A percentile compares a stretch with the other conserved stretches of the same genome.
Conservation (phyloP, 257 asterid genomes). For the Solanum paucissectum region DNA sequence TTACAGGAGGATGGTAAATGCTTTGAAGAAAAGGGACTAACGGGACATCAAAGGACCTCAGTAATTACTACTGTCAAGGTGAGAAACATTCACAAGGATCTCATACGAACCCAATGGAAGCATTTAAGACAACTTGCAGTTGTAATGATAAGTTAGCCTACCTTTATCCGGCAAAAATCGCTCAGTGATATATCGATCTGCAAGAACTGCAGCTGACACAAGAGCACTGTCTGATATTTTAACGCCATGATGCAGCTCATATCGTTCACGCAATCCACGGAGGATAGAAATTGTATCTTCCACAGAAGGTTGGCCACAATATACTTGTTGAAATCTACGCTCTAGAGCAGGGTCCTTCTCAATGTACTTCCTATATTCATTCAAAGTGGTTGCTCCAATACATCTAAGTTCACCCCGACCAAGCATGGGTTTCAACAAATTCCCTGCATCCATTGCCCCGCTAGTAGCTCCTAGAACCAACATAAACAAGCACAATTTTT, state of each 20-base stretch:
- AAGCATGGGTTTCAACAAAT: slow-evolving; percentile 89
- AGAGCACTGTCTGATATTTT: slow-evolving; percentile 89
- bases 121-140: background rate
- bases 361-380: slow-evolving; percentile 79
- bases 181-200: slow-evolving; percentile 81
- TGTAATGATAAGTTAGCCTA: slow-evolving; percentile 5
- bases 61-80: background rate
- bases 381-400: slow-evolving; percentile 88
- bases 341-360: slow-evolving; percentile 96
- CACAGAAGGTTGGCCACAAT: slow-evolving; percentile 84
- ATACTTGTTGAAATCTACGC: slow-evolving; percentile 92
- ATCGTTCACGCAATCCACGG: slow-evolving; percentile 92
- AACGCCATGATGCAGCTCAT: slow-evolving; percentile 91
- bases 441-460: slow-evolving; percentile 92
- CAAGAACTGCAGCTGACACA: slow-evolving; percentile 79
- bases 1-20: background rate
- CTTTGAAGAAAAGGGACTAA: background rate
- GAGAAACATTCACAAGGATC: background rate
- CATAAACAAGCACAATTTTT: background rate
- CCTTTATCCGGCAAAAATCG: slow-evolving; percentile 96
- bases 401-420: slow-evolving; percentile 93
- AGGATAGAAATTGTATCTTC: slow-evolving; percentile 85
- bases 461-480: slow-evolving; percentile 61
- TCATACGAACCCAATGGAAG: background rate
- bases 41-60: background rate